These are phyloP conservation scores for Candida neerlandica DNA, from an alignment of 1,139 yeast species.

Conservation along the genomic window DNA sequence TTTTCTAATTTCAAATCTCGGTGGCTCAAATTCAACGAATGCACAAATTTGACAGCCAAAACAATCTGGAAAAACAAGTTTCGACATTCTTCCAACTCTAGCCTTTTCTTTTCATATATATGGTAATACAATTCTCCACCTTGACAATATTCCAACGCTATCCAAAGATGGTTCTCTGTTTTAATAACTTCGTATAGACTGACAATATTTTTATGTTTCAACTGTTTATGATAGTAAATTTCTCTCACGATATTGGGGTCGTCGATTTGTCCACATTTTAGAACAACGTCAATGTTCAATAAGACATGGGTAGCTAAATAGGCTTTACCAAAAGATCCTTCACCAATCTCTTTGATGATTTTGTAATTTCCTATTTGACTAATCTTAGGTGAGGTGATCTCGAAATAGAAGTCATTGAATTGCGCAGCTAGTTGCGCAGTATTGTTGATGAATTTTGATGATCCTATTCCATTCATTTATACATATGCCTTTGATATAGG, in stretches of 20 bases:
- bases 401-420: constrained; percentile 61
- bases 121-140: constrained; percentile 84
- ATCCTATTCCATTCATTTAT: constrained; percentile 8
- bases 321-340: constrained; percentile 91
- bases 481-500: neutral
- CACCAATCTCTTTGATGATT: constrained; percentile 74
- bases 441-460: constrained; percentile 19
- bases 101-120: constrained; percentile 57
- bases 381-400: constrained; percentile 53
- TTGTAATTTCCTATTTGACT: constrained; percentile 77
- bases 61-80: constrained; percentile 74
- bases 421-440: constrained; percentile 60
- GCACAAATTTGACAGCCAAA: constrained; percentile 85
- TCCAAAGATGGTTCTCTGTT: constrained; percentile 80
- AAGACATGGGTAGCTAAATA: constrained; percentile 79
- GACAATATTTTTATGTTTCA: constrained; percentile 83
- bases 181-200: constrained; percentile 83
- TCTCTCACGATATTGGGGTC: constrained; percentile 93
- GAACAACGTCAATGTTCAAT: constrained; percentile 74
- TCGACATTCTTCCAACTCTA: constrained; percentile 58
- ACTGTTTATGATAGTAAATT: constrained; percentile 83
- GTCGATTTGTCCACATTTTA: constrained; percentile 79
- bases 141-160: constrained; percentile 87
- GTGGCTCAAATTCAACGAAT: constrained; percentile 80
- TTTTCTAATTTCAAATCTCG: constrained; percentile 90